Base-by-base conservation (phyloP, 1,284 basidiomycete species). In the Phaffia rhodozyma region DNA sequence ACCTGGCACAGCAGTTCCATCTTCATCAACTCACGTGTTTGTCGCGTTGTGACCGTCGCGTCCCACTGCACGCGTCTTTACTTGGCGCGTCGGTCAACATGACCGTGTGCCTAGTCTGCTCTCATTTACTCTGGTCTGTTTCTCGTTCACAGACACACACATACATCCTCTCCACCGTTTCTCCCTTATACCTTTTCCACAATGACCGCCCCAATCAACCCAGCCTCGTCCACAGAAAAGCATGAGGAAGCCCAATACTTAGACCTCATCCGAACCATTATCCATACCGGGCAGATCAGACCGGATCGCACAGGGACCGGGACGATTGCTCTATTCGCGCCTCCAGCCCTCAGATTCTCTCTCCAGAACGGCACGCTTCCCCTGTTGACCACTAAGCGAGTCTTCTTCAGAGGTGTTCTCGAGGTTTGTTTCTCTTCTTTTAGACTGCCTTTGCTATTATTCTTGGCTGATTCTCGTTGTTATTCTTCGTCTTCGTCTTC, bases 231-330 rank as follows among this genome's bases (percentile, higher is more conserved):
- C 18, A 13, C 30, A 13, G 49, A 27, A 9, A 18, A 50, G 25
- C 67, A 59, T 75, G 89, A 93, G 71, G 92, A 97, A 73, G 72
- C 83, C 60, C 90, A 94, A 74, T 96, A 96, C 74, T 83, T 94
- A 49, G 75, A 82, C 66, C 83, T 97, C 68, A 89, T 96, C 66
- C 76, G 81, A 66, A 80, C 80, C 67, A 86, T 92, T 67, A 81
- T 96, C 60, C 77, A 83, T 43, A 79, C 79, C 0, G 92, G 92
- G 18, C 87, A 89, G 66, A 68, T 76, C 4, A 84, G 92, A 32
- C 83, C 86, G 61, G 92, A 97, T 73, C 85, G 92, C 58, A 96
- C 92, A 0, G 92, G 92, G 20, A 96, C 91, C 0, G 92, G 92
- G 59, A 94, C 92, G 11, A 77, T 89, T 66, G 86, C 91, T 56